A percentile compares a stretch with the other conserved stretches of the same genome.
These are phyloP conservation scores for Apiotrichum mycotoxinovorans DNA, from an alignment of 1,284 basidiomycete genomes.

Conservation along the genomic window DNA sequence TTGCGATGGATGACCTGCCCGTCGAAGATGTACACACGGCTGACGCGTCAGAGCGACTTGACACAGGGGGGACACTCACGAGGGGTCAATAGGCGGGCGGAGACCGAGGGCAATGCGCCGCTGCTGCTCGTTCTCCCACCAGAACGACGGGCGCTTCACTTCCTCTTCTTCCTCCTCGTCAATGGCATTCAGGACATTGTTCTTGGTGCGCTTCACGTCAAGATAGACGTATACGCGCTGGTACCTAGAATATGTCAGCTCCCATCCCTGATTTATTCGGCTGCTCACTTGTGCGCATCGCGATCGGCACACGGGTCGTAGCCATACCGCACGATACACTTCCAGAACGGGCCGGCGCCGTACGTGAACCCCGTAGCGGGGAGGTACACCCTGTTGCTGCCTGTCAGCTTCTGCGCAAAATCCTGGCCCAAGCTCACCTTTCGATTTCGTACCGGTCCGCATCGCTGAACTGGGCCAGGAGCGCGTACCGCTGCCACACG, in stretches of 20 bases:
- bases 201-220: slow-evolving; percentile 22
- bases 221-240: slow-evolving; percentile 71
- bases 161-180: slow-evolving; percentile 28
- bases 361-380: slow-evolving; percentile 69
- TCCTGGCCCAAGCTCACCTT: slow-evolving; percentile 2
- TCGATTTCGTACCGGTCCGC: slow-evolving; percentile 45
- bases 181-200: slow-evolving; percentile 25
- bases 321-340: slow-evolving; percentile 77
- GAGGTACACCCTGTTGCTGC: slow-evolving; percentile 52
- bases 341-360: slow-evolving; percentile 88
- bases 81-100: slow-evolving; percentile 32
- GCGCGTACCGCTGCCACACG: slow-evolving; percentile 78
- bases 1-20: slow-evolving; percentile 72
- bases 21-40: slow-evolving; percentile 76
- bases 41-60: background rate
- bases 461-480: slow-evolving; percentile 76
- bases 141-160: slow-evolving; percentile 21
- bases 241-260: slow-evolving; percentile 55
- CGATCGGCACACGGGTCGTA: slow-evolving; percentile 80
- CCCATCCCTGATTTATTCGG: too few relatives aligned
- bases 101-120: slow-evolving; percentile 27
- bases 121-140: slow-evolving; percentile 40
- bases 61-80: slow-evolving; percentile 19
- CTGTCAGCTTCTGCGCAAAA: background rate
- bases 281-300: slow-evolving; percentile 65